phyloP scores from a whole-genome alignment of 2,329 filamentous ascomycete species.

The Aureobasidium namibiae region DNA sequence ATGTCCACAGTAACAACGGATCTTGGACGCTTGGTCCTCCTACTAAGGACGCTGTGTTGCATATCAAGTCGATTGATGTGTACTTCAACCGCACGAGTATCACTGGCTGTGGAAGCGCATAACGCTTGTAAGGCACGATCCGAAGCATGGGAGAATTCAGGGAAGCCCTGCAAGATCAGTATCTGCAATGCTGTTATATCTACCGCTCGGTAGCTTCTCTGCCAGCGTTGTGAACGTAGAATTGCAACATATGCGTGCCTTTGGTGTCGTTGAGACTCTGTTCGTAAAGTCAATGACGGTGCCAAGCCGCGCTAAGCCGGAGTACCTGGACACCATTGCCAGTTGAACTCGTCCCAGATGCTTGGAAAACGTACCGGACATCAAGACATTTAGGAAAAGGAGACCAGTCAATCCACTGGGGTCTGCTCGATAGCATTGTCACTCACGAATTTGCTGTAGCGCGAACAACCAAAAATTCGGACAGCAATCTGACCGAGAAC shows the following conservation, averaged over 20 bases:
- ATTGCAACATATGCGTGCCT: not conserved
- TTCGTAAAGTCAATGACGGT: not conserved
- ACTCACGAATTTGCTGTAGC: too few species aligned
- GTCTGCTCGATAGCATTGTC: not conserved
- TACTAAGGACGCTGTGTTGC: constrained; percentile 51
- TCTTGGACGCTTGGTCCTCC: constrained; percentile 67
- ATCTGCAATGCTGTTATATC: not conserved
- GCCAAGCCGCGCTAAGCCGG: not conserved
- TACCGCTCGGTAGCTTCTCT: not conserved
- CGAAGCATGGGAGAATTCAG: not conserved
- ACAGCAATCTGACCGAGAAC: not conserved
- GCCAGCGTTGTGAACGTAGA: not conserved
- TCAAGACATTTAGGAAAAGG: not conserved
- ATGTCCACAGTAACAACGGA: constrained; percentile 52
- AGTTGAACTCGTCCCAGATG: not conserved
- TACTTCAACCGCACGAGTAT: constrained; percentile 56
- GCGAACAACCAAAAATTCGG: too few species aligned
- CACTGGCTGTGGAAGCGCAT: not conserved
- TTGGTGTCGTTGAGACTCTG: not conserved
- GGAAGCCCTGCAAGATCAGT: too few species aligned
- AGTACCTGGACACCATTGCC: not conserved
- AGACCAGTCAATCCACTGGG: not conserved
- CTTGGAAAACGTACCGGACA: not conserved
- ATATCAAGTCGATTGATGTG: constrained; percentile 62
- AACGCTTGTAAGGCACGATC: not conserved